phyloP scores from a whole-genome alignment of 1,284 basidiomycete genomes.

The Sanghuangporus baumii region DNA sequence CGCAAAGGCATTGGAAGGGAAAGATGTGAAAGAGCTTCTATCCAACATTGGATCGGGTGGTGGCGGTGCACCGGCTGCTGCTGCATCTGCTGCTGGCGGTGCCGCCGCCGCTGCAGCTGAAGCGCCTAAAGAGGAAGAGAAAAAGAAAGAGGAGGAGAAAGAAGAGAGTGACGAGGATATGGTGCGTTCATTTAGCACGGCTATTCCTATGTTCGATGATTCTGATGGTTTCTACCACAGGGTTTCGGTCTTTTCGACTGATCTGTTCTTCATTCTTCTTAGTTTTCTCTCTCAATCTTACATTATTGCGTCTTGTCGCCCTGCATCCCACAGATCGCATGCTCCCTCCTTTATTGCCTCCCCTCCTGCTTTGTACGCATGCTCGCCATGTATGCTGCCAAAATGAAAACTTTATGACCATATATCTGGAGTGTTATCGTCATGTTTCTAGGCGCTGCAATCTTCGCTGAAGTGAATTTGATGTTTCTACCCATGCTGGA shows the following conservation, averaged over 20 bases:
- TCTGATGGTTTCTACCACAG: constrained; percentile 29
- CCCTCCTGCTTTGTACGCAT: neutral
- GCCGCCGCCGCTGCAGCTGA: constrained; percentile 57
- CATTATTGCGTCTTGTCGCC: neutral
- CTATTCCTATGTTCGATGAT: neutral
- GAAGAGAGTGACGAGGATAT: constrained; percentile 91
- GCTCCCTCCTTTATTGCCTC: neutral
- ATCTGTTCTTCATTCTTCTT: constrained; percentile 1
- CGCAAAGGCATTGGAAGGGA: constrained; percentile 96
- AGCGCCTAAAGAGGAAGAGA: constrained; percentile 62
- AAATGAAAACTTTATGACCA: neutral
- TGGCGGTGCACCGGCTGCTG: constrained; percentile 59
- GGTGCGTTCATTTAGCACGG: constrained; percentile 44
- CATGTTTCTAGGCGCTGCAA: too few species aligned
- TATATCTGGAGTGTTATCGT: too few species aligned
- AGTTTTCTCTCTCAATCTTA: neutral
- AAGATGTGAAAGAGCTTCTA: constrained; percentile 93
- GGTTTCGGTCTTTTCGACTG: constrained; percentile 83
- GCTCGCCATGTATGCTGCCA: neutral
- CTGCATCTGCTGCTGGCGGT: constrained; percentile 52
- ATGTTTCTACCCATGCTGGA: too few species aligned
- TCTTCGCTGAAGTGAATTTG: too few species aligned
- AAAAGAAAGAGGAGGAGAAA: constrained; percentile 77
- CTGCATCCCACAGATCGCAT: neutral
- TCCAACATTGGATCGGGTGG: constrained; percentile 87